Evolutionary conservation across 176 grass and related monocot species (phyloP).

Genomic region (Rhipidocladum racemiflorum): DNA sequence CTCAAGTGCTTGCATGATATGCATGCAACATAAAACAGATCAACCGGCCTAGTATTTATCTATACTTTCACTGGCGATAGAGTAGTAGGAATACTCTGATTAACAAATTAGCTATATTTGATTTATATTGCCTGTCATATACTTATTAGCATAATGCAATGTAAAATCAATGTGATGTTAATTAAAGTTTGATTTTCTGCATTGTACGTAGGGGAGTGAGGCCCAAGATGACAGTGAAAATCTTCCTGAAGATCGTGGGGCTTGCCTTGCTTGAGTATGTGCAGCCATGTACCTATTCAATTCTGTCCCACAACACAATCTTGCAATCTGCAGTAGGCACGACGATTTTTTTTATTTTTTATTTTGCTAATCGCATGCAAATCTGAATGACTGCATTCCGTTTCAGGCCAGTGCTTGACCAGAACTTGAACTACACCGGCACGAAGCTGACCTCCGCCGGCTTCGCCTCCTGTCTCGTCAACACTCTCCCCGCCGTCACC

Average conservation of each 20-base stretch:
- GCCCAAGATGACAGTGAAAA: constrained; percentile 55
- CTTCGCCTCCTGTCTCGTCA: constrained; percentile 60
- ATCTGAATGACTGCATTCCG: neutral
- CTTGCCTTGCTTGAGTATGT: constrained; percentile 68
- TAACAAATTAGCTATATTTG: no score
- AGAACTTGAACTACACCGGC: constrained; percentile 79
- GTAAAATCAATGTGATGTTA: neutral
- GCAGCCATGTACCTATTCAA: neutral
- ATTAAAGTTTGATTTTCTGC: neutral
- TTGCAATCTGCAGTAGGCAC: neutral
- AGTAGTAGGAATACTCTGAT: no score
- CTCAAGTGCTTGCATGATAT: neutral
- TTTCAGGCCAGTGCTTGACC: constrained; percentile 77
- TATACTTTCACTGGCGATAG: no score
- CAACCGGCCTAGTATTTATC: neutral
- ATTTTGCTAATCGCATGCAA: neutral
- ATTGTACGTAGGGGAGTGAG: constrained; percentile 56
- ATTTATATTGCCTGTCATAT: no score
- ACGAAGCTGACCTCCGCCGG: constrained; percentile 70
- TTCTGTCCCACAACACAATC: neutral
- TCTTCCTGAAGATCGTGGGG: constrained; percentile 68
- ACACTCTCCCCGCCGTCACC: constrained; percentile 87
- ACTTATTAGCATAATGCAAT: no score
- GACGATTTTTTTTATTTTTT: neutral
- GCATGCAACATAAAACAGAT: neutral